Conservation (phyloP, 2,329 filamentous ascomycete genomes). For the Trichoderma arundinaceum region DNA sequence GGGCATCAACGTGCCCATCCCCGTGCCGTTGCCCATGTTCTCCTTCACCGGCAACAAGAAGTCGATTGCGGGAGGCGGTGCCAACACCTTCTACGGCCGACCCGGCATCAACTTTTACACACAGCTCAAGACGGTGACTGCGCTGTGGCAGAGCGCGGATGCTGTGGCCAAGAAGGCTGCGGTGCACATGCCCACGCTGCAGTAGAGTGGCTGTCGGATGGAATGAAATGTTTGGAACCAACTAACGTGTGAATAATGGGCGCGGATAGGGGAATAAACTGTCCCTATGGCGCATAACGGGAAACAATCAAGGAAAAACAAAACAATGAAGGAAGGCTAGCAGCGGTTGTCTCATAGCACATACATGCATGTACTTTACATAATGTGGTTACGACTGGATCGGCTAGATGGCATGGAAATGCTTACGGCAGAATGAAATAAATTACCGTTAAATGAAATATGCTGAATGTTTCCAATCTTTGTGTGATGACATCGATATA, state of each 20-base stretch:
- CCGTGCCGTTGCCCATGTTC: constrained; percentile 73
- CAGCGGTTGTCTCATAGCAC: constrained; percentile 8
- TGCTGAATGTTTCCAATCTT: not conserved
- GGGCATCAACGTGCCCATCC: constrained; percentile 84
- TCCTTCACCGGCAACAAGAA: constrained; percentile 83
- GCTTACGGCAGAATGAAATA: not conserved
- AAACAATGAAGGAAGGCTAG: not conserved
- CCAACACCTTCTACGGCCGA: constrained; percentile 93
- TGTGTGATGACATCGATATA: not conserved
- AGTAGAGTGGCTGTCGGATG: constrained; percentile 6
- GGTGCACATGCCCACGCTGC: constrained; percentile 77
- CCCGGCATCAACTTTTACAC: constrained; percentile 95
- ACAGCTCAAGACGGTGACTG: constrained; percentile 96
- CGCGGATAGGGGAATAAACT: not conserved
- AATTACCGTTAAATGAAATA: not conserved
- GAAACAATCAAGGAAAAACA: not conserved
- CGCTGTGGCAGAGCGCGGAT: constrained; percentile 85
- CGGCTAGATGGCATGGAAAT: constrained; percentile 17
- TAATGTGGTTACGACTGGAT: constrained; percentile 9
- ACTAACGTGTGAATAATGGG: not conserved
- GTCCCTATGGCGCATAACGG: not conserved
- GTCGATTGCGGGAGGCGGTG: constrained; percentile 87
- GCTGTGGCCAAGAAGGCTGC: constrained; percentile 83
- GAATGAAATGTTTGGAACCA: not conserved
- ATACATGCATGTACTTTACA: constrained; percentile 12